Evolutionary conservation across 225 moss, liverwort and hornwort genomes (phyloP).

Genomic region (Polytrichum commune): DNA sequence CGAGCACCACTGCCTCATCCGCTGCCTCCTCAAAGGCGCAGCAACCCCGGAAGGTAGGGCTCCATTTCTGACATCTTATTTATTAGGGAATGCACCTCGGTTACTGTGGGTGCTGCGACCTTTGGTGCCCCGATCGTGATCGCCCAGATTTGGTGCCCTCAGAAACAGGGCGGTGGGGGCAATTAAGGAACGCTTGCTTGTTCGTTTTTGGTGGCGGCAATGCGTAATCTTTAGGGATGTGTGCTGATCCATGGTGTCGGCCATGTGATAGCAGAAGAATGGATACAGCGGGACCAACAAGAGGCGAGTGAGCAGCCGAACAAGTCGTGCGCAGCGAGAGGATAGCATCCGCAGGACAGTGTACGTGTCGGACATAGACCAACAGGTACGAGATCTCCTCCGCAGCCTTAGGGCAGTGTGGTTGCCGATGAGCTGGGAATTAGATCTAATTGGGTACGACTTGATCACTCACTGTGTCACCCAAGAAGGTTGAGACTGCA

Average conservation of each 20-base stretch:
- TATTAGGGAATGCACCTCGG: too few relatives aligned
- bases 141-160: neutral
- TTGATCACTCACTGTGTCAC: neutral
- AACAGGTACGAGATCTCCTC: slow-evolving; percentile 60
- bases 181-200: too few relatives aligned
- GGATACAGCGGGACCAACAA: slow-evolving; percentile 77
- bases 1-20: slow-evolving; percentile 38
- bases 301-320: slow-evolving; percentile 77
- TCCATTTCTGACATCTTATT: too few relatives aligned
- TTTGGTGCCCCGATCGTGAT: too few relatives aligned
- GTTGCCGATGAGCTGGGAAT: neutral
- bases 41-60: slow-evolving; percentile 72
- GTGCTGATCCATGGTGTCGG: slow-evolving; percentile 41
- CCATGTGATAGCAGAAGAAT: slow-evolving; percentile 69
- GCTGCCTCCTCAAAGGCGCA: slow-evolving; percentile 62
- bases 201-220: too few relatives aligned
- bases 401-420: neutral
- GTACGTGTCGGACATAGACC: slow-evolving; percentile 96
- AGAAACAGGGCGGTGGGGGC: neutral
- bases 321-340: slow-evolving; percentile 92
- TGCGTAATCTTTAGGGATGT: neutral
- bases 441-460: slow-evolving; percentile 18
- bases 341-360: slow-evolving; percentile 94
- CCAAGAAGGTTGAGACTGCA: slow-evolving; percentile 12
- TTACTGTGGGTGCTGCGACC: too few relatives aligned